Conservation (phyloP, 371 early-diverging fungal species). For the Quaeritorhiza haematococci region DNA sequence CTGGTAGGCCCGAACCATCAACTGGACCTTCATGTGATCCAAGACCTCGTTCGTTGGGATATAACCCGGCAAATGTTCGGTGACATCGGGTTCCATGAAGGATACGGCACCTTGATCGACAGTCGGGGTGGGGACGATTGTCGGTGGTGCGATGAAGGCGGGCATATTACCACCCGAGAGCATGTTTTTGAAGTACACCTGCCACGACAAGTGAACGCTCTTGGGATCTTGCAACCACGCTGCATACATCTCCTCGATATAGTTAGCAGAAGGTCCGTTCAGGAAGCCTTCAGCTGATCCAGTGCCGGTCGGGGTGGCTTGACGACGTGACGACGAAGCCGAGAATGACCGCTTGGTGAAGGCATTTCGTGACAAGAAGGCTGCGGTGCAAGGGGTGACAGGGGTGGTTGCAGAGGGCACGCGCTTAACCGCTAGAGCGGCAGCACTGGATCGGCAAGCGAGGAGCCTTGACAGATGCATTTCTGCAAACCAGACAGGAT, state of each 20-base stretch:
- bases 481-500: too few species aligned
- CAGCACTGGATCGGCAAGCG: too few species aligned
- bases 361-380: too few species aligned
- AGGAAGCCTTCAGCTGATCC: constrained; percentile 53
- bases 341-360: too few species aligned
- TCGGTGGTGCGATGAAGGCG: constrained; percentile 32
- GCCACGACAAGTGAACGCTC: constrained; percentile 95
- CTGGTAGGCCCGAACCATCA: constrained; percentile 95
- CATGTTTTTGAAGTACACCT: constrained; percentile 90
- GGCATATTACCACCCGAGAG: constrained; percentile 47
- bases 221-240: constrained; percentile 87
- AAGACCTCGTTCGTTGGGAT: constrained; percentile 62
- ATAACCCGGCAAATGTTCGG: constrained; percentile 6
- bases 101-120: constrained; percentile 13
- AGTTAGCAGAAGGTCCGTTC: constrained; percentile 74
- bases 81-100: constrained; percentile 39
- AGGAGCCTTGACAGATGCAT: too few species aligned
- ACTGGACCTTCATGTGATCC: constrained; percentile 96
- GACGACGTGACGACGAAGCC: too few species aligned
- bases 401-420: too few species aligned
- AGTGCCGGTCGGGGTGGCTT: too few species aligned
- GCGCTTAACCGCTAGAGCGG: too few species aligned
- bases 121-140: constrained; percentile 40
- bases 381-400: too few species aligned
- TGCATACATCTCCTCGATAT: constrained; percentile 94